phyloP scores from a whole-genome alignment of 345 rosid genomes.

The Ricinus communis region DNA sequence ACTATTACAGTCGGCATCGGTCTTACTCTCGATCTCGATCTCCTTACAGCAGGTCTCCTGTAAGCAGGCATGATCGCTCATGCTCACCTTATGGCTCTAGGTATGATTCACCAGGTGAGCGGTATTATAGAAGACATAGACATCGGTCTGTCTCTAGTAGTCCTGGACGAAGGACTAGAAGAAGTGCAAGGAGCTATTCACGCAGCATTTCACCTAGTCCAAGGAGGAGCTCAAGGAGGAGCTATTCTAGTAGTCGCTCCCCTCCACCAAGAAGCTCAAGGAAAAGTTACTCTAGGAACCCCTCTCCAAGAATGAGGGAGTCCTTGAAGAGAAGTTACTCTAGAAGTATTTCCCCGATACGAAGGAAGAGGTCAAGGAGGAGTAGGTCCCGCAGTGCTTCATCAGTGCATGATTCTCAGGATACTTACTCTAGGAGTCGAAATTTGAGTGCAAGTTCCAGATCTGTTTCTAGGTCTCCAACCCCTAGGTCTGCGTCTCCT shows the following conservation, averaged over 20 bases:
- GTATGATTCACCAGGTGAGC: conserved; percentile 33
- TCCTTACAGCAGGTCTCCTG: conserved; percentile 53
- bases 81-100: conserved; percentile 39
- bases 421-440: conserved; percentile 34
- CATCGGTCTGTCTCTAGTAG: conserved; percentile 9
- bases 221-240: conserved; percentile 41
- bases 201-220: conserved; percentile 8
- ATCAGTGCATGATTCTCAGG: conserved; percentile 20
- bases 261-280: conserved; percentile 32
- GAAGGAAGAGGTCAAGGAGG: conserved; percentile 29
- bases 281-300: conserved; percentile 13
- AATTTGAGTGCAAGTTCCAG: conserved; percentile 49
- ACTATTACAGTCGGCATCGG: conserved; percentile 18
- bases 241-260: conserved; percentile 45
- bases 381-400: conserved; percentile 40
- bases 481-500: conserved; percentile 43
- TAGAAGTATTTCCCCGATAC: conserved; percentile 8
- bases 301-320: background rate
- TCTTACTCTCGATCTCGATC: conserved; percentile 43
- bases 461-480: conserved; percentile 62
- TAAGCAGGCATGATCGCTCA: conserved; percentile 39
- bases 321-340: conserved; percentile 16
- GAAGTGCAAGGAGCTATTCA: conserved; percentile 20
- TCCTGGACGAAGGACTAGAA: conserved; percentile 34
- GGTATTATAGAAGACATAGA: conserved; percentile 24